A percentile compares a stretch with the other conserved stretches of the same genome.
Evolutionary conservation across 2,329 filamentous ascomycete species (phyloP).

Genomic region (Pestalotiopsis sp.): DNA sequence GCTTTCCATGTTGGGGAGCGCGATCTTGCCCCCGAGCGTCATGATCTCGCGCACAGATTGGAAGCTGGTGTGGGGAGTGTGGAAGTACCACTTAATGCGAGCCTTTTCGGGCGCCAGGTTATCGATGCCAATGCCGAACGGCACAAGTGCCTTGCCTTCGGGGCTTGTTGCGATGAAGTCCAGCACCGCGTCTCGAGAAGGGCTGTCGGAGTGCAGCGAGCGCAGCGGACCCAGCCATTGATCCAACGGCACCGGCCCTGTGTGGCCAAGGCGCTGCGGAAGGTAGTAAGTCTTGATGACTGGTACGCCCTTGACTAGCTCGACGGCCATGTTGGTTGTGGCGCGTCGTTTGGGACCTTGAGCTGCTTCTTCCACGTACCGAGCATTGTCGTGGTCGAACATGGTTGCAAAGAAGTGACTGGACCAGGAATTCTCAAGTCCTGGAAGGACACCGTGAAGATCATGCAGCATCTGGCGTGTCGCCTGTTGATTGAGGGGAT

Average conservation of each 20-base stretch:
- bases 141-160: conserved; percentile 12
- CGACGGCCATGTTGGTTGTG: neutral
- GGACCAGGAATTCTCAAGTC: neutral
- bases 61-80: conserved; percentile 15
- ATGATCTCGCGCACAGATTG: conserved; percentile 16
- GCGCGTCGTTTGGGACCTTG: neutral
- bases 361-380: neutral
- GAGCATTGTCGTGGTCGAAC: neutral
- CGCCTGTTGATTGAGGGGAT: neutral
- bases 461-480: neutral
- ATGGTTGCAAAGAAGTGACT: neutral
- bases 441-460: neutral
- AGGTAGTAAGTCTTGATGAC: neutral
- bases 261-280: neutral
- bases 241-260: neutral
- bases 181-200: neutral
- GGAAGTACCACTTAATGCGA: conserved; percentile 18
- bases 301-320: neutral
- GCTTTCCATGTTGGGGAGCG: too few relatives aligned
- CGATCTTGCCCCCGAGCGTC: conserved; percentile 14
- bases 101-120: conserved; percentile 3
- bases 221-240: neutral
- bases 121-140: conserved; percentile 17
- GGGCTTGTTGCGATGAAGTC: conserved; percentile 10
- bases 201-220: neutral